Conservation (phyloP, 176 grass and related monocot species). For the Oryza glaberrima region DNA sequence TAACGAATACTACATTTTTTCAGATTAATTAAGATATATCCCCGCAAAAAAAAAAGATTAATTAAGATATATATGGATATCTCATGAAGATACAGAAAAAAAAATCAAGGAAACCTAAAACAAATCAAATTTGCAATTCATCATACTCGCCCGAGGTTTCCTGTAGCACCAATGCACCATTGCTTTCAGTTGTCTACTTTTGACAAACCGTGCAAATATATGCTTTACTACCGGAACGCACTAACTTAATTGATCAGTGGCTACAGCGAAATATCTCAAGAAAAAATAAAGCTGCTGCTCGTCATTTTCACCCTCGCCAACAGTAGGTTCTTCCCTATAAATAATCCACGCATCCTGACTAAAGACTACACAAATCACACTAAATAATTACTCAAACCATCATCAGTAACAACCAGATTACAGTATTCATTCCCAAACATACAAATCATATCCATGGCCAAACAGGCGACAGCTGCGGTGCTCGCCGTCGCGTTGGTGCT, state of each 20-base stretch:
- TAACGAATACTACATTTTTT: too few relatives aligned
- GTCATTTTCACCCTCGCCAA: background rate
- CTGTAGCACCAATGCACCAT: background rate
- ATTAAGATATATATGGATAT: too few relatives aligned
- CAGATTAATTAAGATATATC: too few relatives aligned
- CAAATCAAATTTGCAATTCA: too few relatives aligned
- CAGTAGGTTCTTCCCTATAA: background rate
- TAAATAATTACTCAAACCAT: background rate
- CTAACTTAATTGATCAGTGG: background rate
- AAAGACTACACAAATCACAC: background rate
- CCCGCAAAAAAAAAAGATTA: too few relatives aligned
- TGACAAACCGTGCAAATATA: background rate
- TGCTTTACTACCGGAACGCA: background rate
- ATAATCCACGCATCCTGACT: background rate
- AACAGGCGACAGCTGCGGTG: background rate
- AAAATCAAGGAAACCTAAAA: too few relatives aligned
- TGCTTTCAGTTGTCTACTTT: background rate
- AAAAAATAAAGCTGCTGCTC: background rate
- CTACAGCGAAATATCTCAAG: background rate
- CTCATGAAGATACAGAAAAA: too few relatives aligned
- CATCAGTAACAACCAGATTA: background rate
- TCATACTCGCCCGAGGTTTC: background rate
- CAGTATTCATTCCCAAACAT: background rate
- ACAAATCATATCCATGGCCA: background rate
- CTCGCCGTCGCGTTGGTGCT: slow-evolving; percentile 15